Evolutionary conservation across 208 protist genomes (phyloP).

Genomic region (Acanthamoeba triangularis): DNA sequence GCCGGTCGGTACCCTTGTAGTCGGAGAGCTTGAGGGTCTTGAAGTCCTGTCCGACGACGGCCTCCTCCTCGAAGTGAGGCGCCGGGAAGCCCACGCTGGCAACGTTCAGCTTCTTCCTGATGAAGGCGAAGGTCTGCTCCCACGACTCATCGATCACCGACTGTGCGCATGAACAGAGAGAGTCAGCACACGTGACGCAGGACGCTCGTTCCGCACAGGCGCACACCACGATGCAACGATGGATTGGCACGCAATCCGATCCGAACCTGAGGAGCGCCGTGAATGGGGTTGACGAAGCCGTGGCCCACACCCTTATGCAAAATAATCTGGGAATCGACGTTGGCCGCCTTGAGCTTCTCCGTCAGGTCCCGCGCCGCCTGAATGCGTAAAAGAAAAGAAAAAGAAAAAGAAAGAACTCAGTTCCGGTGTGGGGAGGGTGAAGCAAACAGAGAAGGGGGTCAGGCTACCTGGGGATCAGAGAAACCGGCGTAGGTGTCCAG

Average conservation of each 20-base stretch:
- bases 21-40: constrained; percentile 41
- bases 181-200: neutral
- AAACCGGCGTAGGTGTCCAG: constrained; percentile 10
- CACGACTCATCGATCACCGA: constrained; percentile 8
- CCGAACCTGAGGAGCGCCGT: neutral
- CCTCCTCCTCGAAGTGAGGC: constrained; percentile 7
- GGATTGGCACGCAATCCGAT: too few relatives aligned
- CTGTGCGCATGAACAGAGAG: neutral
- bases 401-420: neutral
- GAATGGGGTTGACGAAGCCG: constrained; percentile 61
- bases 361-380: constrained; percentile 8
- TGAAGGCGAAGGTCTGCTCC: constrained; percentile 42
- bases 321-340: neutral
- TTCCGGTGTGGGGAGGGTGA: too few relatives aligned
- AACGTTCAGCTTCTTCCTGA: constrained; percentile 2
- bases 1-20: constrained; percentile 70
- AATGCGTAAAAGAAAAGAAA: neutral
- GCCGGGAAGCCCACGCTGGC: constrained; percentile 29
- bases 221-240: too few relatives aligned
- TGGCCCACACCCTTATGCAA: constrained; percentile 38
- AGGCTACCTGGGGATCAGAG: constrained; percentile 41
- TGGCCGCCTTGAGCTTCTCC: neutral
- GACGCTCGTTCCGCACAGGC: neutral
- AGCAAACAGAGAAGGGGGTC: too few relatives aligned
- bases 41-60: constrained; percentile 53